Evolutionary conservation across 2,329 filamentous ascomycete species (phyloP).

Genomic region (Sporothrix curviconia): DNA sequence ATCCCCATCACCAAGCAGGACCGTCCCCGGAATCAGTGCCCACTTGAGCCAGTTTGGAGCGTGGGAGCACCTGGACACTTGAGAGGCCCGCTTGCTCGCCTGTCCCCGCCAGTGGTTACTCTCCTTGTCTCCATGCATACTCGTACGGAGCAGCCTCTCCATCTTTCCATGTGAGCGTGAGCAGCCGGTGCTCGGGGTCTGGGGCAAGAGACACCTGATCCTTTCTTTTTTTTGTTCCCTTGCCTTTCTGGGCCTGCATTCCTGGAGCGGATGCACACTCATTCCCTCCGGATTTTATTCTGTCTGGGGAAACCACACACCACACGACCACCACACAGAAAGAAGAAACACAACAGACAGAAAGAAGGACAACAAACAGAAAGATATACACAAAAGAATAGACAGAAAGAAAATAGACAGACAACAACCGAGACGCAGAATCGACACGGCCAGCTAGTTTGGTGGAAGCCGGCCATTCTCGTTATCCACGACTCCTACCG

Average conservation of each 20-base stretch:
- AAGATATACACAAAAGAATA: too few species aligned
- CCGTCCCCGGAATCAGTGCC: neutral
- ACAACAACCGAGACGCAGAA: too few species aligned
- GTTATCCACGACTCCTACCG: too few species aligned
- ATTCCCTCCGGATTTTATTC: neutral
- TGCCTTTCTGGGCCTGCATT: too few species aligned
- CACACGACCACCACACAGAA: neutral
- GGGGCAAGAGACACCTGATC: neutral
- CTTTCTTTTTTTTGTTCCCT: neutral
- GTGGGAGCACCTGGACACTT: too few species aligned
- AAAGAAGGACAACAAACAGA: too few species aligned
- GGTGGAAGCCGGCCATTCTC: too few species aligned
- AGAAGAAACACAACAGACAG: neutral
- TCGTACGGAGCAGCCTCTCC: too few species aligned
- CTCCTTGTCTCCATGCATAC: neutral
- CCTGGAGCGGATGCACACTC: neutral
- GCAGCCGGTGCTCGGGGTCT: neutral
- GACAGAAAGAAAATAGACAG: too few species aligned
- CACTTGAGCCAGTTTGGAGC: neutral
- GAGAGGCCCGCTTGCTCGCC: neutral
- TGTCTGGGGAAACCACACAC: neutral
- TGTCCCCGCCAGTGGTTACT: neutral
- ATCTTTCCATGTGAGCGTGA: neutral
- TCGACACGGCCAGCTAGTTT: too few species aligned
- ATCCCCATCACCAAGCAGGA: neutral